Percentiles rank a stretch among this genome's conserved stretches.
Evolutionary conservation across 768 basidiomycete genomes (phyloP).

Genomic region (Hirschioporus abietinus): DNA sequence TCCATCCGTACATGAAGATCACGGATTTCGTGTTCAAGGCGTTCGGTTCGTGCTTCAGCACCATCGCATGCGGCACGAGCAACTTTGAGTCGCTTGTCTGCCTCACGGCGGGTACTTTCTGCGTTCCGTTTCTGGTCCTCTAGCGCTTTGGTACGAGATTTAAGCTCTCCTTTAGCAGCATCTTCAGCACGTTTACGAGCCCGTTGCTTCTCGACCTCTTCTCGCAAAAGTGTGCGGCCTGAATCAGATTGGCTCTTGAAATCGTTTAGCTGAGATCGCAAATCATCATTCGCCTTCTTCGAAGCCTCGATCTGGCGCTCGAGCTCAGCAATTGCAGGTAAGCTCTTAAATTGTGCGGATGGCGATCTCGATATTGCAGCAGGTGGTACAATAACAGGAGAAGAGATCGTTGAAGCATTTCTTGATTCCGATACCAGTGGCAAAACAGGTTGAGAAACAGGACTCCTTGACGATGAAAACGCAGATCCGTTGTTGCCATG

Average conservation of each 20-base stretch:
- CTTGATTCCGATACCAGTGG: conserved; percentile 2
- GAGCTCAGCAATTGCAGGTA: conserved; percentile 68
- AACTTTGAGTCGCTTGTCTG: conserved; percentile 81
- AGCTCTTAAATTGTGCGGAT: conserved; percentile 52
- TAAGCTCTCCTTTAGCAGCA: conserved; percentile 66
- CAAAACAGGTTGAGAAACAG: neutral
- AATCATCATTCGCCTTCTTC: conserved; percentile 57
- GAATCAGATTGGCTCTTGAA: conserved; percentile 50
- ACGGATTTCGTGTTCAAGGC: conserved; percentile 57
- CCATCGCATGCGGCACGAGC: conserved; percentile 60
- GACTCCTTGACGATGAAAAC: conserved; percentile 2
- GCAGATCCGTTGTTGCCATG: conserved; percentile 1
- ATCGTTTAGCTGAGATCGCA: conserved; percentile 65
- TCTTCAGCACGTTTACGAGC: conserved; percentile 82
- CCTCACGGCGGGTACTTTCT: conserved; percentile 75
- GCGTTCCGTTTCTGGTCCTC: conserved; percentile 85
- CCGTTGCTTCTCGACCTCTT: conserved; percentile 68
- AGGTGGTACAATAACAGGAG: conserved; percentile 5
- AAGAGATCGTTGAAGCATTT: neutral
- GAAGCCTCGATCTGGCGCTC: conserved; percentile 65
- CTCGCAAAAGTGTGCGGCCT: conserved; percentile 61
- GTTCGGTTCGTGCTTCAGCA: conserved; percentile 49
- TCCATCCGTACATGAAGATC: conserved; percentile 46
- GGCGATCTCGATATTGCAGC: conserved; percentile 25
- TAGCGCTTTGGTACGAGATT: conserved; percentile 74